These are phyloP conservation scores for Perkinsus marinus DNA, from an alignment of 169 alveolate genomes.

Conservation along the genomic window DNA sequence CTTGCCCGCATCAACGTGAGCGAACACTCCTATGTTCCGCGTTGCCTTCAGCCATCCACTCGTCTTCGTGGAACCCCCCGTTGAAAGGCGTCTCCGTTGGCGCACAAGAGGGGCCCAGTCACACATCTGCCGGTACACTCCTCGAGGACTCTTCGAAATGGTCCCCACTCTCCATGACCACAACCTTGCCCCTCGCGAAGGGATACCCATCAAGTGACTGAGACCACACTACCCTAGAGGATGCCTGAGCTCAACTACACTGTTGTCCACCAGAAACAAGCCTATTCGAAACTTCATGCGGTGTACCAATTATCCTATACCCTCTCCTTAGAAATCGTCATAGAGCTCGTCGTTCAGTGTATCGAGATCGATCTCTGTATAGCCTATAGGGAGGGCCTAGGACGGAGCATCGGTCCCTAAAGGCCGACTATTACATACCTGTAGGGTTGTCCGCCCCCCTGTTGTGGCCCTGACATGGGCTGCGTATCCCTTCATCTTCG, in stretches of 20 bases:
- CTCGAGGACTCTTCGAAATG: no score
- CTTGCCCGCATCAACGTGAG: conserved; percentile 97
- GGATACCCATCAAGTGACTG: no score
- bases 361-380: not conserved
- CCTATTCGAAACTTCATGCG: no score
- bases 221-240: no score
- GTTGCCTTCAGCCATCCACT: not conserved
- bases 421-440: not conserved
- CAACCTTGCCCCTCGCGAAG: no score
- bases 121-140: no score
- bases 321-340: not conserved
- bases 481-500: not conserved
- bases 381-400: not conserved
- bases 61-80: not conserved
- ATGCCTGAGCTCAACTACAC: no score
- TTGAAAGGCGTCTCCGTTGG: not conserved
- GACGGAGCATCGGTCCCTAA: not conserved
- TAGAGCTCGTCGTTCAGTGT: not conserved
- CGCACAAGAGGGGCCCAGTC: not conserved
- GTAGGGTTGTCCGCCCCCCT: not conserved
- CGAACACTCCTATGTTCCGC: conserved; percentile 82
- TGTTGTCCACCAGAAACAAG: no score
- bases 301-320: not conserved
- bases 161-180: no score
- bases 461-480: not conserved